These are phyloP conservation scores for Furcasterigmium sp. DNA, from an alignment of 2,329 filamentous ascomycete genomes.

Conservation along the genomic window DNA sequence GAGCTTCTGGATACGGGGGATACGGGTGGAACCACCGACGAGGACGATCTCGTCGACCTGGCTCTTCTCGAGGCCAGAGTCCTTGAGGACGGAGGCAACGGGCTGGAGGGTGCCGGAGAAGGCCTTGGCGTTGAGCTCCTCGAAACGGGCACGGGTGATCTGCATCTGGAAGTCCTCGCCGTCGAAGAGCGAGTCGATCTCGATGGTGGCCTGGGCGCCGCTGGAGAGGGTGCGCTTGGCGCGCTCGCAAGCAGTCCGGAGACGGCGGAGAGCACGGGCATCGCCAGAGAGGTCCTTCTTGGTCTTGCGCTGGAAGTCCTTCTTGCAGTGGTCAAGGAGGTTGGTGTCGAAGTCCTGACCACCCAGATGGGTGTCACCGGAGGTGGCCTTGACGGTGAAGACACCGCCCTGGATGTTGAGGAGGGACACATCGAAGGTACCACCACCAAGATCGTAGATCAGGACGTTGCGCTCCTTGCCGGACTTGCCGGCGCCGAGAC, in stretches of 20 bases:
- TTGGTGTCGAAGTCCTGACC: constrained; percentile 96
- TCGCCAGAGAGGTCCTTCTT: constrained; percentile 78
- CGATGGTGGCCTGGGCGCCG: constrained; percentile 93
- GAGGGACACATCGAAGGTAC: constrained; percentile 99
- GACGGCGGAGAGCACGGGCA: constrained; percentile 87
- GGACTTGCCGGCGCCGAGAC: constrained; percentile 90
- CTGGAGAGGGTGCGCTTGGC: constrained; percentile 98
- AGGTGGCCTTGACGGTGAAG: constrained; percentile 97
- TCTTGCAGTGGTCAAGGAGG: constrained; percentile 93
- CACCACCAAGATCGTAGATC: constrained; percentile 99
- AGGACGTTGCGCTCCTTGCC: constrained; percentile 98
- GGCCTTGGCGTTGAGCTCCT: constrained; percentile 94
- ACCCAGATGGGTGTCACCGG: constrained; percentile 95
- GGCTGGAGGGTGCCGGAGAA: constrained; percentile 93
- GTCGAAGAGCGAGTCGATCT: constrained; percentile 98
- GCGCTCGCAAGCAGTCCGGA: constrained; percentile 97
- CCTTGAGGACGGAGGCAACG: constrained; percentile 94
- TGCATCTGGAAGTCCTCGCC: constrained; percentile 96
- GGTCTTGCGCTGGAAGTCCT: constrained; percentile 83
- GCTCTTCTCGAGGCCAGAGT: constrained; percentile 80
- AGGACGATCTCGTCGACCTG: constrained; percentile 97
- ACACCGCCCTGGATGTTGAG: constrained; percentile 99
- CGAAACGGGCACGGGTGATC: constrained; percentile 98
- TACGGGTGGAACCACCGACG: constrained; percentile 98
- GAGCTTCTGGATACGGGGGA: constrained; percentile 97